Evolutionary conservation across 2,329 filamentous ascomycete species (phyloP).

Genomic region (Fusarium graminum): DNA sequence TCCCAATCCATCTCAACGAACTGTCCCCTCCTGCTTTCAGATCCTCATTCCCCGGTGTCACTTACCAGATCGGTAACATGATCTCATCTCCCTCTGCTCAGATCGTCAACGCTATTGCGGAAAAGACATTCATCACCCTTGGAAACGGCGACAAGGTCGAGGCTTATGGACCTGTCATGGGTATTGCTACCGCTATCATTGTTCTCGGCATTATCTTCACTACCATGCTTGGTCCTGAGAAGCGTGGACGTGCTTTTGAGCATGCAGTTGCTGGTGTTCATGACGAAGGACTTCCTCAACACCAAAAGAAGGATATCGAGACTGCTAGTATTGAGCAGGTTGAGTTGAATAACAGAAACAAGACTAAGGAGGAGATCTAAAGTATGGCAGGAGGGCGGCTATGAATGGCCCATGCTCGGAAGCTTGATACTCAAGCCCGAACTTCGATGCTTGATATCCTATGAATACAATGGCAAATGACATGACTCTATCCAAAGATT

Average conservation of each 20-base stretch:
- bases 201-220: slow-evolving; percentile 76
- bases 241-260: slow-evolving; percentile 78
- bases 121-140: slow-evolving; percentile 69
- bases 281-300: slow-evolving; percentile 23
- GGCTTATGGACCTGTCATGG: slow-evolving; percentile 82
- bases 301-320: slow-evolving; percentile 49
- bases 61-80: slow-evolving; percentile 82
- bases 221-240: slow-evolving; percentile 79
- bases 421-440: not conserved
- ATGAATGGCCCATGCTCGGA: not conserved
- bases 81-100: slow-evolving; percentile 79
- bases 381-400: not conserved
- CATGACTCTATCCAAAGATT: rapidly evolving
- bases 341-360: slow-evolving; percentile 40
- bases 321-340: slow-evolving; percentile 46
- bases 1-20: slow-evolving; percentile 81
- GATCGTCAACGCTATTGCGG: slow-evolving; percentile 81
- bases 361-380: slow-evolving; percentile 26
- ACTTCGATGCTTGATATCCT: not conserved
- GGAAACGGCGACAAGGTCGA: slow-evolving; percentile 69
- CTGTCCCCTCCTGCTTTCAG: slow-evolving; percentile 77
- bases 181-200: slow-evolving; percentile 81
- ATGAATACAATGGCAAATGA: slow-evolving; percentile 13
- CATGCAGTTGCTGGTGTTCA: slow-evolving; percentile 60
- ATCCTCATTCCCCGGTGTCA: slow-evolving; percentile 77